These are phyloP conservation scores for Aspergillus aculeatinus DNA, from an alignment of 2,329 filamentous ascomycete genomes.

Conservation along the genomic window DNA sequence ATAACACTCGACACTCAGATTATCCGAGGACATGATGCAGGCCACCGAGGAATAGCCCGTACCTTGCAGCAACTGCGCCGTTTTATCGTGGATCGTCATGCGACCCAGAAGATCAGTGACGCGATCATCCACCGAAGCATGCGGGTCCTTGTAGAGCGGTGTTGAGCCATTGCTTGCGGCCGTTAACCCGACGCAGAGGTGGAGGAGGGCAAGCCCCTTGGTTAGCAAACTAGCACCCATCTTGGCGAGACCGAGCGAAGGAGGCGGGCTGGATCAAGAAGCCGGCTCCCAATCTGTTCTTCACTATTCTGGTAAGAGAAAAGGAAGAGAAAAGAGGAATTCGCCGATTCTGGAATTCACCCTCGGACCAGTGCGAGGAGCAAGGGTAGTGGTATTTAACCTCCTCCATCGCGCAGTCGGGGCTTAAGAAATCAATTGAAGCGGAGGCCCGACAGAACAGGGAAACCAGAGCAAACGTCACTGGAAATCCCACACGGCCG, in stretches of 20 bases:
- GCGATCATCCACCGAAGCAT: conserved; percentile 61
- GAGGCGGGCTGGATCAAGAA: background rate
- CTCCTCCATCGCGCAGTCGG: background rate
- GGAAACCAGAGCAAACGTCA: background rate
- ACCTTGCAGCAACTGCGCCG: conserved; percentile 65
- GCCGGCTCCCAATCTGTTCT: background rate
- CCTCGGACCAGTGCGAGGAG: background rate
- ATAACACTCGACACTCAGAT: background rate
- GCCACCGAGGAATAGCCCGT: background rate
- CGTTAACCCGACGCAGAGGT: conserved; percentile 22
- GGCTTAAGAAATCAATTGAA: background rate
- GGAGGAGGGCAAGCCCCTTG: conserved; percentile 27
- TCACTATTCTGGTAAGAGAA: background rate
- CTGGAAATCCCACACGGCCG: background rate
- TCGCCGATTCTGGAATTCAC: background rate
- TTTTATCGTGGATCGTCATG: conserved; percentile 75
- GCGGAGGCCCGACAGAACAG: background rate
- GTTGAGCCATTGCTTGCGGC: conserved; percentile 19
- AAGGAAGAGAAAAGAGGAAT: background rate
- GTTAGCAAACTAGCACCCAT: conserved; percentile 22
- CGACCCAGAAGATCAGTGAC: conserved; percentile 66
- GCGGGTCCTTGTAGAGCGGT: conserved; percentile 61
- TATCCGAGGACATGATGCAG: background rate
- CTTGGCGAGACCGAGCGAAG: background rate
- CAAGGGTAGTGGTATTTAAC: background rate